These are phyloP conservation scores for Neonectria magnoliae DNA, from an alignment of 2,329 filamentous ascomycete genomes.

Conservation along the genomic window DNA sequence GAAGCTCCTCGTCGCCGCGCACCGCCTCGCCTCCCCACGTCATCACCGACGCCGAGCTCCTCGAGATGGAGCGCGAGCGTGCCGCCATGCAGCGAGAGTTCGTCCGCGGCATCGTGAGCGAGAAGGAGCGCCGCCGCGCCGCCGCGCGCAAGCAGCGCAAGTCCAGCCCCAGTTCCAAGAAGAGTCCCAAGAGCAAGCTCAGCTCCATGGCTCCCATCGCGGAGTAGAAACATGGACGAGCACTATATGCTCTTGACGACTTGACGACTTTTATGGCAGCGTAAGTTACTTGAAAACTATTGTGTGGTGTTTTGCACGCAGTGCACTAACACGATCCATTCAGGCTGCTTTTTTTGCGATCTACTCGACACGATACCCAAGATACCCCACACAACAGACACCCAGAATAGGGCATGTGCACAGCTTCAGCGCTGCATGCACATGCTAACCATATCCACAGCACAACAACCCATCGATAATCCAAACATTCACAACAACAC, in stretches of 20 bases:
- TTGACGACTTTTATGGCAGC: slow-evolving; percentile 43
- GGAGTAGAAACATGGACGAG: slow-evolving; percentile 36
- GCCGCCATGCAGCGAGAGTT: slow-evolving; percentile 61
- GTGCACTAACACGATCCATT: slow-evolving; percentile 30
- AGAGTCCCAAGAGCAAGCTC: slow-evolving; percentile 59
- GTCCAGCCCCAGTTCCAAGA: slow-evolving; percentile 57
- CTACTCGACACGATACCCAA: slow-evolving; percentile 39
- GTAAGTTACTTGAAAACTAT: slow-evolving; percentile 27
- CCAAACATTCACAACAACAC: background rate
- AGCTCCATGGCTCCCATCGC: slow-evolving; percentile 63
- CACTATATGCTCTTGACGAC: slow-evolving; percentile 38
- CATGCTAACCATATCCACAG: slow-evolving; percentile 33
- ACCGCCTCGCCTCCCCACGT: slow-evolving; percentile 49
- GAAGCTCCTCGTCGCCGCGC: slow-evolving; percentile 51
- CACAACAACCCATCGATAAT: slow-evolving; percentile 20
- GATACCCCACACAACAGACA: slow-evolving; percentile 34
- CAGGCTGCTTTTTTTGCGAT: slow-evolving; percentile 40
- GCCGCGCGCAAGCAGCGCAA: slow-evolving; percentile 50
- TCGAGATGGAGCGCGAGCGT: slow-evolving; percentile 62
- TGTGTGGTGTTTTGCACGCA: background rate
- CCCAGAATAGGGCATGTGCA: slow-evolving; percentile 33
- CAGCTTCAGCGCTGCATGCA: slow-evolving; percentile 34
- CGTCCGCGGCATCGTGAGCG: slow-evolving; percentile 59
- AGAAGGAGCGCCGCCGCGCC: slow-evolving; percentile 65
- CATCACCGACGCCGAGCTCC: slow-evolving; percentile 58